Evolutionary conservation across 176 grass and related monocot species (phyloP), one percentile per base, ranked within the genome.

Genomic region (Eleusine coracana): DNA sequence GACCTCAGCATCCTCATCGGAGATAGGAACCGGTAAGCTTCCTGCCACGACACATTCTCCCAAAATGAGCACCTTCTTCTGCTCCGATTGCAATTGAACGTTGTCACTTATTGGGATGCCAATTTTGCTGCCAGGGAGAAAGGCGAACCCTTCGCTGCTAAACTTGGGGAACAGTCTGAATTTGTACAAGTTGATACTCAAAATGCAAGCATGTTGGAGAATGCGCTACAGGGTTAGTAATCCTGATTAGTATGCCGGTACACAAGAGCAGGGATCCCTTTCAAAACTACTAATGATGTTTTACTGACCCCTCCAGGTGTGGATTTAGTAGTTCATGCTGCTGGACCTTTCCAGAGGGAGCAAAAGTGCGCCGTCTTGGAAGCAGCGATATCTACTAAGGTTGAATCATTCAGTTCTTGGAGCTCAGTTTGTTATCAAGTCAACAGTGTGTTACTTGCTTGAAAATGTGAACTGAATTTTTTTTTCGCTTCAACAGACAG

Each of bases 301-400:
- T 60, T 1, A 8, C 41, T 50, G 59, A 12, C 59, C 59, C 7
- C 9, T 20, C 18, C 88, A 98, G 95, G 16, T 84, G 92, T 89
- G 68, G 92, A 93, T 88, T 41, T 98, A 66, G 95, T 98, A 52
- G 82, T 98, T 80, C 95, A 98, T 88, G 46, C 92, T 69, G 95
- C 95, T 48, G 95, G 95, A 34, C 95, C 95, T 70, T 98, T 98
- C 80, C 95, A 98, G 28, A 73, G 80, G 36, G 74, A 73, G 27
- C 83, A 86, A n/a, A 81, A 93, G 49, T 98, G 92, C 71, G 86
- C 82, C 0, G 96, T 98, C 6, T 50, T 98, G 82, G 86, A 91
- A 46, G 92, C 92, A 6, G 96, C 96, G 40, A 87, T 98, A 88
- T 88, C 96, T 39, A 91, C 92, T 28, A 95, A 98, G 92, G 95